Evolutionary conservation across 495 filamentous ascomycete species (phyloP).

Genomic region (Aspergillus panamensis): DNA sequence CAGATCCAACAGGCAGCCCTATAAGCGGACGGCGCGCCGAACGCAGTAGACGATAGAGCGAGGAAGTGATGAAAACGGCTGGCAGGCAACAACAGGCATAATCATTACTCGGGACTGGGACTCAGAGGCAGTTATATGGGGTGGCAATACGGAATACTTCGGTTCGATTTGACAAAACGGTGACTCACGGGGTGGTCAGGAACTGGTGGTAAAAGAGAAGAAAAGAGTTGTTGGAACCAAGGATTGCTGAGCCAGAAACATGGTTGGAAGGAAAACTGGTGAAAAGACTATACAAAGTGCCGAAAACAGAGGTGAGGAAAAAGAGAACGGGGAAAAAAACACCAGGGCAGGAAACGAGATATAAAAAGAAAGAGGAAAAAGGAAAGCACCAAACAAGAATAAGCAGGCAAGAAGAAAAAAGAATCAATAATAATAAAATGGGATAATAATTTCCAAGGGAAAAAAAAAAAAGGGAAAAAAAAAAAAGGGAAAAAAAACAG

Average conservation of each 20-base stretch:
- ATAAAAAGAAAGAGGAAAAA: not conserved
- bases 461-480: slow-evolving; percentile 15
- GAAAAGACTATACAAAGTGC: slow-evolving; percentile 6
- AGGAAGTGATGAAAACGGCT: slow-evolving; percentile 1
- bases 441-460: not conserved
- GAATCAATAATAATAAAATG: slow-evolving; percentile 3
- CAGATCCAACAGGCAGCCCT: not conserved
- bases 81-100: not conserved
- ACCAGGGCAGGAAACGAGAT: not conserved
- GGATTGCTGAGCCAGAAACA: slow-evolving; percentile 4
- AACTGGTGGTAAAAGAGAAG: not conserved
- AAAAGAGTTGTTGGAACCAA: not conserved
- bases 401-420: not conserved
- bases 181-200: not conserved
- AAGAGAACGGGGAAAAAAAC: not conserved
- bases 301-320: not conserved
- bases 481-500: slow-evolving; percentile 17
- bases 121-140: not conserved
- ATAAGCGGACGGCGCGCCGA: not conserved
- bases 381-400: not conserved
- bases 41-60: not conserved
- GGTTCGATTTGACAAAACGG: not conserved
- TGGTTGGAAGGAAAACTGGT: not conserved
- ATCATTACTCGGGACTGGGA: not conserved
- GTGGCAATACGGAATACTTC: not conserved